A percentile compares a stretch with the other conserved stretches of the same genome.
Conservation (phyloP, 495 filamentous ascomycete genomes). For the Xylaria sp. region DNA sequence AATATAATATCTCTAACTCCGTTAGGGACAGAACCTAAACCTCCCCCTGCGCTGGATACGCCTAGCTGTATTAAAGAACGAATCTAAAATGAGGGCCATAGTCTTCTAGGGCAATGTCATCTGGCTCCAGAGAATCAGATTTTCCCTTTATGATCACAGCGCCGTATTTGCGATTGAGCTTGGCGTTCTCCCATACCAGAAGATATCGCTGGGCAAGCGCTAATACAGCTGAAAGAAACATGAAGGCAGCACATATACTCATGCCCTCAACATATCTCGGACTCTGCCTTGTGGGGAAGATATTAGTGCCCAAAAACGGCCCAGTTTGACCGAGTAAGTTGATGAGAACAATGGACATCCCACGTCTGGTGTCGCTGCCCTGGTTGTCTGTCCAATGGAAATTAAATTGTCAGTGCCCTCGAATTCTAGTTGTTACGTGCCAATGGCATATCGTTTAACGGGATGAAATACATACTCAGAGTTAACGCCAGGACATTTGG, state of each 20-base stretch:
- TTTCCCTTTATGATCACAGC: conserved; percentile 7
- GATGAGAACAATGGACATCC: conserved; percentile 69
- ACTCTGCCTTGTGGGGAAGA: conserved; percentile 63
- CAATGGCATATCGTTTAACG: background rate
- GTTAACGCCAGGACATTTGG: conserved; percentile 72
- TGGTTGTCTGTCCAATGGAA: conserved; percentile 57
- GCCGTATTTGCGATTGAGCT: conserved; percentile 39
- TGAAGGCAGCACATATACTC: conserved; percentile 69
- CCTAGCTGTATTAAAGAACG: conserved; percentile 33
- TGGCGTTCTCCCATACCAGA: conserved; percentile 65
- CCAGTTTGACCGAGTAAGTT: conserved; percentile 71
- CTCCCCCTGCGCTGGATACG: background rate
- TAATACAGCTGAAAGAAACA: conserved; percentile 66
- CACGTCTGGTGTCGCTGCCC: conserved; percentile 68
- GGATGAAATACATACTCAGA: conserved; percentile 45
- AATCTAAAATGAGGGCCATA: conserved; percentile 48
- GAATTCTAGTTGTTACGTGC: background rate
- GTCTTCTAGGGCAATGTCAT: conserved; percentile 40
- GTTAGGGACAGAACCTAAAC: no score
- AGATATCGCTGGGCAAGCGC: conserved; percentile 61
- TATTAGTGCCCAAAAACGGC: conserved; percentile 70
- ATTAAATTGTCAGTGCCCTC: conserved; percentile 7
- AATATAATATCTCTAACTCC: no score
- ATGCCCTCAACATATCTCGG: conserved; percentile 68
- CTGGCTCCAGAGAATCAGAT: conserved; percentile 1